phyloP scores from a whole-genome alignment of 768 basidiomycete genomes.

The Lentinula sp. region DNA sequence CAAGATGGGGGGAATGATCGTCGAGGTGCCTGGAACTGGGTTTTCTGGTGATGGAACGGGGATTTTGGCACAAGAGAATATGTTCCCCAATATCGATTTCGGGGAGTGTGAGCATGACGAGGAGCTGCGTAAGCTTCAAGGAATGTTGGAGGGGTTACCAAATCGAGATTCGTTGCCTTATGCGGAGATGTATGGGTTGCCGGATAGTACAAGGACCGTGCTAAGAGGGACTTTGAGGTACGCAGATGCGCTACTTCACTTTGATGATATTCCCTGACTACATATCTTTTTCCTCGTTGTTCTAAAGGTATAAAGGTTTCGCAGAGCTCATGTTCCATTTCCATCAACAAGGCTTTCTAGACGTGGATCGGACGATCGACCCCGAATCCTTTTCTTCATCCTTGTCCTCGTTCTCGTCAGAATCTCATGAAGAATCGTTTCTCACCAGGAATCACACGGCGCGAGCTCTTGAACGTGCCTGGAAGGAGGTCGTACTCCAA shows the following conservation, averaged over 20 bases:
- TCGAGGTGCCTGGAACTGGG: constrained; percentile 10
- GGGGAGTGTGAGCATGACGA: constrained; percentile 32
- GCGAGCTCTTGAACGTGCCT: too few species aligned
- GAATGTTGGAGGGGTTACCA: constrained; percentile 69
- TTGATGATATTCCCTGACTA: constrained; percentile 40
- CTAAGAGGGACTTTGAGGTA: constrained; percentile 83
- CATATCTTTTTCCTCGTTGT: neutral
- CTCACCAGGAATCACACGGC: too few species aligned
- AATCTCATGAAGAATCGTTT: too few species aligned
- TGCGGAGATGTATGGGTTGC: constrained; percentile 54
- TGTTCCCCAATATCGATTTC: constrained; percentile 15
- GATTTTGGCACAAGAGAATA: neutral
- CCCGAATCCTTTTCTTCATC: too few species aligned
- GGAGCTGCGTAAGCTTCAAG: constrained; percentile 42
- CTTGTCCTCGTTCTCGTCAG: too few species aligned
- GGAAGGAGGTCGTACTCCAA: too few species aligned
- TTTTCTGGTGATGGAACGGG: neutral
- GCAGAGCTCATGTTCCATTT: neutral
- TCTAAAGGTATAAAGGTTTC: neutral
- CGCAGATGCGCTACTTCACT: neutral
- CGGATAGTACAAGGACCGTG: constrained; percentile 40
- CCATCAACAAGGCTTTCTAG: neutral
- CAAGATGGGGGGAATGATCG: constrained; percentile 51
- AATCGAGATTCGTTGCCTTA: constrained; percentile 82
- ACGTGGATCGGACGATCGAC: too few species aligned